Evolutionary conservation across 495 filamentous ascomycete genomes (phyloP), one percentile per base, ranked within the genome.

Genomic region (Penicillium parvum): DNA sequence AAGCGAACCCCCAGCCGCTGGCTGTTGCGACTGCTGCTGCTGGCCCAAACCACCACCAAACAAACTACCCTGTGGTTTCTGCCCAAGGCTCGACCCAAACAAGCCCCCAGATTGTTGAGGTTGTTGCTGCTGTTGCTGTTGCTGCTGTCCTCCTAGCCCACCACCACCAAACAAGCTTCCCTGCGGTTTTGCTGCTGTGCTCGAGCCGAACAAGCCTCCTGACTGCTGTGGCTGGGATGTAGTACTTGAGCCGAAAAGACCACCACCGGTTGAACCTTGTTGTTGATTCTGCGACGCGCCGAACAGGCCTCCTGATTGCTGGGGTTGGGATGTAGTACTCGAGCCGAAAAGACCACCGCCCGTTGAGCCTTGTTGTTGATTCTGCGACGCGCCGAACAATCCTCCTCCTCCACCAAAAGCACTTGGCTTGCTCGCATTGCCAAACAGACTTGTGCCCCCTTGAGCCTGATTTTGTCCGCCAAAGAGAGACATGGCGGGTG

Each of bases 401-500:
- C 60, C 49, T 28, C 49, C 44, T 5, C 55, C 51, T 21, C 38
- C 43, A 32, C 64, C 68, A 49, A 73, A 72, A 19, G 60, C 47
- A 43, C 53, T 70, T 21, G 59, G 49, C 45, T 68, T 72, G 43
- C 52, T 61, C 5, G 60, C 58, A 33, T 50, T 64, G 6, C 59
- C 63, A 40, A 69, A 67, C 6, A 59, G 41, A 18, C 49, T 57
- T 0, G 41, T 55, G 4, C 53, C 50, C 8, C 60, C 38, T 41
- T 47, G 57, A 20, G 62, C 55, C 36, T 63, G 61, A 9, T 44
- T 45, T 45, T 58, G 49, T 22, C 42, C 29, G 21, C 72, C 69
- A 46, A 78, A 76, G 7, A 74, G 59, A 33, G 71, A 69, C 52
- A 67, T 71, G 37, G 45, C 56, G 40, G 44, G 32, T 18, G 27